Evolutionary conservation across 176 grass and related monocot genomes (phyloP), one percentile per base, ranked within the genome.

Genomic region (Phoenix dactylifera): DNA sequence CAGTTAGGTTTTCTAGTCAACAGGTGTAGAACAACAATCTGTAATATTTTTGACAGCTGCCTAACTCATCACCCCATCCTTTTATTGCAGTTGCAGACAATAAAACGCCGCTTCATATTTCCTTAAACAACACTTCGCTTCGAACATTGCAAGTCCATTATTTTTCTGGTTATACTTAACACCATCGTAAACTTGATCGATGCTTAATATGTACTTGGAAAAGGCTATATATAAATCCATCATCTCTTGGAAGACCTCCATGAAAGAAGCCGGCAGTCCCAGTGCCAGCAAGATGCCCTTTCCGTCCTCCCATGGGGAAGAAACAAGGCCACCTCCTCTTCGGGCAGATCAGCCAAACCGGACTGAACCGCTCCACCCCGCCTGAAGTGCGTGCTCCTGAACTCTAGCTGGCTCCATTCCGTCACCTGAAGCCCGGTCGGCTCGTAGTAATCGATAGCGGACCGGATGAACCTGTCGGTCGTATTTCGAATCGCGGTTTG

Each of bases 371-470:
- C 79, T 22, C 63, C 65, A 6, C 78, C 78, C 71, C 84, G 79
- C 23, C 84, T 74, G 10, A 87, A 87, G 53, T 82, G 56, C 4
- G 74, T 64, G 19, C 68, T 25, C 32, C 18, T 50, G 44, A 87
- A 82, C 65, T 51, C 65, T 9, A 87, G 70, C 3, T 44, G 52
- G 63, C 66, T 75, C 84, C 84, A 87, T 0, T 60, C 32, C 2
- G 84, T 82, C 15, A 87, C 52, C 49, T 82, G 55, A n/a, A 77
- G 54, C 54, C 20, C 52, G 44, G 18, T 71, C 16, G 64, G 15
- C 52, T 87, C 71, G 17, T 82, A 62, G 68, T 72, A 75, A 62
- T 87, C 84, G 2, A 82, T 59, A 12, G 66, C 79, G 22, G 84
- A 87, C 50, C 64, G 75, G 55, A 87, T 72, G 60, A 78, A 87